Percentiles rank a stretch among this genome's conserved stretches.
These are phyloP conservation scores for Suillus sp. DNA, from an alignment of 768 basidiomycete genomes.

Conservation along the genomic window DNA sequence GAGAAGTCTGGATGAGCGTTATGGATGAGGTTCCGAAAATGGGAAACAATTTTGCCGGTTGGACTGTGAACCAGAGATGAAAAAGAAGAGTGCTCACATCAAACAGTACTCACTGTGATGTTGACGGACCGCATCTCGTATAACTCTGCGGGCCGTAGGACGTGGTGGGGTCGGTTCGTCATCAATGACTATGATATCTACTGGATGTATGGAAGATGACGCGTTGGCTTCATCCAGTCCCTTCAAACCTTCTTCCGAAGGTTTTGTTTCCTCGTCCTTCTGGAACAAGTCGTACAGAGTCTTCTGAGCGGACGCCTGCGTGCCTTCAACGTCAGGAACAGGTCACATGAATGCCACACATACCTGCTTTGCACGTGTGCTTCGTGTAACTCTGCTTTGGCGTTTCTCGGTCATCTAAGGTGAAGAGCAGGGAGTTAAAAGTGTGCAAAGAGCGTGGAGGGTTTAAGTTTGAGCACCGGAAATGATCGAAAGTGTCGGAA, in stretches of 20 bases:
- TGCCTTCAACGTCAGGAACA: slow-evolving; percentile 1
- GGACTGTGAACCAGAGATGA: slow-evolving; percentile 16
- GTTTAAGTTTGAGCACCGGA: slow-evolving; percentile 7
- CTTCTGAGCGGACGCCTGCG: slow-evolving; percentile 26
- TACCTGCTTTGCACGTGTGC: slow-evolving; percentile 24
- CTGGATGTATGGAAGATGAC: neutral
- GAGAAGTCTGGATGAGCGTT: neutral
- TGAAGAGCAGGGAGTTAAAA: slow-evolving; percentile 2
- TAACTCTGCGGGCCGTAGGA: neutral
- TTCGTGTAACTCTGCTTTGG: slow-evolving; percentile 21
- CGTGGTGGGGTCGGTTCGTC: slow-evolving; percentile 8
- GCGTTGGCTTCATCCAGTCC: neutral
- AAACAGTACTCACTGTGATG: slow-evolving; percentile 1
- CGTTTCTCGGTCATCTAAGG: slow-evolving; percentile 29
- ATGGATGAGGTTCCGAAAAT: slow-evolving; percentile 25
- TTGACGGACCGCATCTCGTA: neutral
- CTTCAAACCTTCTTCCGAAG: slow-evolving; percentile 21
- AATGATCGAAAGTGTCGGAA: slow-evolving; percentile 29
- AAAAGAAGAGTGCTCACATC: neutral
- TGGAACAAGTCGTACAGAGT: slow-evolving; percentile 28
- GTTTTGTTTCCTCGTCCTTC: slow-evolving; percentile 14
- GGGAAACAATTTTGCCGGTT: slow-evolving; percentile 22
- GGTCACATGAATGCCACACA: slow-evolving; percentile 9
- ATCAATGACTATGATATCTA: slow-evolving; percentile 12
- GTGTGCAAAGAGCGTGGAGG: slow-evolving; percentile 3